Evolutionary conservation across 352 stramenopile genomes (phyloP), one percentile per base, ranked within the genome.

Genomic region (Globisporangium heterothallicum): DNA sequence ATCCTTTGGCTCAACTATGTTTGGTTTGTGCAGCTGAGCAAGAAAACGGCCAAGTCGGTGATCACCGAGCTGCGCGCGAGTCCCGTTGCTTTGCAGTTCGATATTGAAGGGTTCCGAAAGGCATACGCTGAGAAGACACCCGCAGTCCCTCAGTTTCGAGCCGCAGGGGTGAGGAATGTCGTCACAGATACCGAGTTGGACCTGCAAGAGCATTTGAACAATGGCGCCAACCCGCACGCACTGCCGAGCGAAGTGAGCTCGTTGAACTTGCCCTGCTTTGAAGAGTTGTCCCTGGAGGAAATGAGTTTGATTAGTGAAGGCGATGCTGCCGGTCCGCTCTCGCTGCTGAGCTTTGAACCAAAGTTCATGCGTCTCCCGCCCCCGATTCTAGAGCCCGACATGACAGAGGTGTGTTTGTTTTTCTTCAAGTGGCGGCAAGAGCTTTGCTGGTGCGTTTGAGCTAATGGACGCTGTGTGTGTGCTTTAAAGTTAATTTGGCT

Each of bases 341-440:
- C 86, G 25, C 58, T 97, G 42, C 59, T 86, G 26, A 91, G 83
- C 59, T 94, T 96, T 49, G 84, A 96, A 53, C 87, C 87, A 26
- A 83, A 74, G 55, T 95, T 95, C 60, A 89, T 96, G 76, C 80
- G 84, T 26, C 83, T 87, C 8, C 64, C 78, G 10, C 87, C 87
- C 19, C 77, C 86, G 14, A 85, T 96, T 44, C 64, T 96, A 53
- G 80, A 91, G 55, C 83, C 83, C 27, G 87, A 94, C 46, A 83
- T 85, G 70, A 91, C 84, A 14, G 88, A 95, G 34, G 49, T 61
- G 46, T 22, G 43, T 29, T 8, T 24, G 8, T 7, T 22, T 19
- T 44, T 19, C 4, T n/a, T 49, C 8, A 10, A 22, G 6, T 4
- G 44, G 5, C n/a, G n/a, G n/a, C n/a, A n/a, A n/a, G n/a, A n/a